phyloP scores from a whole-genome alignment of 495 filamentous ascomycete species.

The Choiromyces venosus region DNA sequence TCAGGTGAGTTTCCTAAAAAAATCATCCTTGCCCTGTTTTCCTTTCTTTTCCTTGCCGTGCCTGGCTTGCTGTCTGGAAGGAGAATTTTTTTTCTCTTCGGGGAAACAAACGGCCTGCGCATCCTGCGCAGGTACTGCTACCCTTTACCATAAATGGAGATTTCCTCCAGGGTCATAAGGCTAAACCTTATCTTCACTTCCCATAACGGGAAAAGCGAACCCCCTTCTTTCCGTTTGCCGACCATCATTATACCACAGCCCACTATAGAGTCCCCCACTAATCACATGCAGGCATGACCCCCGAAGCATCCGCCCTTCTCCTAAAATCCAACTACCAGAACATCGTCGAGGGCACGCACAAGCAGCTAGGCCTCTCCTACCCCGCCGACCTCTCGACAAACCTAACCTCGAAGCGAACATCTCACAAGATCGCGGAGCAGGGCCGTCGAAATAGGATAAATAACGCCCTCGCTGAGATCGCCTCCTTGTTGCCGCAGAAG shows the following conservation, averaged over 20 bases:
- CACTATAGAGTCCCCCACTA: background rate
- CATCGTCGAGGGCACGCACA: conserved; percentile 81
- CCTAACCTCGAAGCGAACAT: conserved; percentile 91
- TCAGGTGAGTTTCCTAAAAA: conserved; percentile 53
- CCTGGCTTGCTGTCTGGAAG: background rate
- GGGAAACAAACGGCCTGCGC: background rate
- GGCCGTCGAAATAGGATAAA: conserved; percentile 94
- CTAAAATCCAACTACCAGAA: conserved; percentile 98
- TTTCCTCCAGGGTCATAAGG: background rate
- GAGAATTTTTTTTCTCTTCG: background rate
- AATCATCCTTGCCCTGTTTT: background rate
- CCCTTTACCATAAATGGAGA: background rate
- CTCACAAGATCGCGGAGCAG: conserved; percentile 96
- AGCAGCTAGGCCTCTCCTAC: conserved; percentile 75
- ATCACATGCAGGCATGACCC: conserved; percentile 47
- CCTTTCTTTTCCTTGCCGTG: background rate
- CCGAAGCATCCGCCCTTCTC: conserved; percentile 73
- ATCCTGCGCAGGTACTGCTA: background rate
- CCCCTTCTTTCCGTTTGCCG: background rate
- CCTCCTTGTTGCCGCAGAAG: conserved; percentile 64
- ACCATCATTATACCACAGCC: background rate
- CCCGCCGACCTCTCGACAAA: conserved; percentile 86
- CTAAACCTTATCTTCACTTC: background rate
- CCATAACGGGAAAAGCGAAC: background rate
- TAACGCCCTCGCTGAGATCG: conserved; percentile 85